Evolutionary conservation across 495 filamentous ascomycete genomes (phyloP).

Genomic region (Lophiostoma macrostomum): DNA sequence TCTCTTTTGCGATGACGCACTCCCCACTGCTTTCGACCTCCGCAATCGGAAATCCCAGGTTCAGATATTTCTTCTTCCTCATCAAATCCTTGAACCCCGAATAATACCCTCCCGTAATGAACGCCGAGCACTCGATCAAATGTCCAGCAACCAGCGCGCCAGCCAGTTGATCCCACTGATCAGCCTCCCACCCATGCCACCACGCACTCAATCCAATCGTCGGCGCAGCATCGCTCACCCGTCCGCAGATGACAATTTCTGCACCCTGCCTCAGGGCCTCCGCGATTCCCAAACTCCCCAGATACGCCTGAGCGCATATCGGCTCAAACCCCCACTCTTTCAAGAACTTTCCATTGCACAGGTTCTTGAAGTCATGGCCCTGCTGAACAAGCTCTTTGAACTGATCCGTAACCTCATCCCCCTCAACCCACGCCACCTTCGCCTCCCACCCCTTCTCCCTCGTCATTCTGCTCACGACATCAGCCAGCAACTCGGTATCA

Average conservation of each 20-base stretch:
- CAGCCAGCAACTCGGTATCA: slow-evolving; percentile 29
- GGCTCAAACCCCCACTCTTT: slow-evolving; percentile 13
- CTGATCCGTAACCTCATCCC: slow-evolving; percentile 28
- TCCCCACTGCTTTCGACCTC: slow-evolving; percentile 15
- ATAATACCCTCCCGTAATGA: slow-evolving; percentile 21
- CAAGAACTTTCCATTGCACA: slow-evolving; percentile 8
- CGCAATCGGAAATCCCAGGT: slow-evolving; percentile 24
- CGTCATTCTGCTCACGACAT: slow-evolving; percentile 13
- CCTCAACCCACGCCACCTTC: slow-evolving; percentile 35
- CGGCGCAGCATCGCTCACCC: slow-evolving; percentile 19
- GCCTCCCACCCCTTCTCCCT: slow-evolving; percentile 12
- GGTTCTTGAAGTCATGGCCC: slow-evolving; percentile 17
- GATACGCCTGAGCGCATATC: slow-evolving; percentile 10
- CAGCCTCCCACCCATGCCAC: slow-evolving; percentile 17
- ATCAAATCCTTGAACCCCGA: slow-evolving; percentile 9
- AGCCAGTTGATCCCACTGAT: slow-evolving; percentile 18
- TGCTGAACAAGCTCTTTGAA: slow-evolving; percentile 15
- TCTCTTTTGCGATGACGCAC: slow-evolving; percentile 13
- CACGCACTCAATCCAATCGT: slow-evolving; percentile 15
- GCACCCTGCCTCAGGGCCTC: slow-evolving; percentile 14
- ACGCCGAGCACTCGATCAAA: slow-evolving; percentile 26
- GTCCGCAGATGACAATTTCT: slow-evolving; percentile 22
- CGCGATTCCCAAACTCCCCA: slow-evolving; percentile 10
- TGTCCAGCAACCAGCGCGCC: slow-evolving; percentile 17
- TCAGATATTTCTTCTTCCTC: background rate